phyloP scores from a whole-genome alignment of 495 filamentous ascomycete species.

The Viridothelium virens region DNA sequence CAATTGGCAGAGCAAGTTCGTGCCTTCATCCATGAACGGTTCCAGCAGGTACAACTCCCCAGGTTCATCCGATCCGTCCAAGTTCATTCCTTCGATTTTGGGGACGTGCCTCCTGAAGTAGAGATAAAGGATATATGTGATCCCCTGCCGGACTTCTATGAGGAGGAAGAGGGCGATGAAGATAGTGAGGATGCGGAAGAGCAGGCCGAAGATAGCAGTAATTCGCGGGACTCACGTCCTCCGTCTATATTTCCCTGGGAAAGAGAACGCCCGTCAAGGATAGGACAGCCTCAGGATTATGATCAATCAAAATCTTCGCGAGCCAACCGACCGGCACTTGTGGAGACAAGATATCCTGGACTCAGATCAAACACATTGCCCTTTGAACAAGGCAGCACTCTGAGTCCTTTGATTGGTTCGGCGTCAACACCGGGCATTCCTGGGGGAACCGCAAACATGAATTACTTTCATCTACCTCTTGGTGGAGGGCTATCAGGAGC shows the following conservation, averaged over 20 bases:
- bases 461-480: constrained; percentile 84
- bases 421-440: constrained; percentile 69
- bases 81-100: constrained; percentile 90
- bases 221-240: neutral
- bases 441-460: constrained; percentile 77
- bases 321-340: neutral
- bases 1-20: constrained; percentile 78
- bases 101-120: constrained; percentile 68
- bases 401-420: constrained; percentile 55
- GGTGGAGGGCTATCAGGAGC: constrained; percentile 71
- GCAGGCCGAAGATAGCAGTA: constrained; percentile 5
- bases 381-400: neutral
- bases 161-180: constrained; percentile 46
- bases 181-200: constrained; percentile 23
- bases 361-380: neutral
- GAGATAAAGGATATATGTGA: constrained; percentile 96
- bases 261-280: neutral
- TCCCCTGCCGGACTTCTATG: constrained; percentile 93
- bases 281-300: neutral
- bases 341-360: neutral
- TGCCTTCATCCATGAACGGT: constrained; percentile 88
- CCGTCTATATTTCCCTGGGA: neutral
- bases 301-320: neutral
- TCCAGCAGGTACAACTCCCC: constrained; percentile 82
- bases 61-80: constrained; percentile 95